Evolutionary conservation across 805 yeast genomes (phyloP).

Genomic region (Jamesozyma piceae): DNA sequence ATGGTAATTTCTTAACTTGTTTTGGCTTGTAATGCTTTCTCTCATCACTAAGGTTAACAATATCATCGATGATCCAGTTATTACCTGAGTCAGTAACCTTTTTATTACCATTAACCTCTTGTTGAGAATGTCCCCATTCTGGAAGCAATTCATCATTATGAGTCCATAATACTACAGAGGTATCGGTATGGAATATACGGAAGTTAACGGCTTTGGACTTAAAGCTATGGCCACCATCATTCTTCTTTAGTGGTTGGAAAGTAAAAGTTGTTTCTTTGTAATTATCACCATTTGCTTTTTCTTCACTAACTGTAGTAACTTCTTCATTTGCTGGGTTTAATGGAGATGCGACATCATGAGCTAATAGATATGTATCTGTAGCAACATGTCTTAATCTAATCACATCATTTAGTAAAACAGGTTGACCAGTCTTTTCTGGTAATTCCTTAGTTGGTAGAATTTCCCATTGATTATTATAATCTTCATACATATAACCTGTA

Average conservation of each 20-base stretch:
- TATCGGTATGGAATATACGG: slow-evolving; percentile 70
- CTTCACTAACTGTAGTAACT: slow-evolving; percentile 63
- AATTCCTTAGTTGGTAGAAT: slow-evolving; percentile 53
- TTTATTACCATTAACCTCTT: slow-evolving; percentile 93
- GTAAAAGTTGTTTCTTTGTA: slow-evolving; percentile 73
- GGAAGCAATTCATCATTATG: slow-evolving; percentile 78
- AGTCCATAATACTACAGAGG: slow-evolving; percentile 91
- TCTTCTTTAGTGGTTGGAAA: slow-evolving; percentile 51
- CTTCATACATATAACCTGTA: slow-evolving; percentile 52
- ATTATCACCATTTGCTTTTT: slow-evolving; percentile 44
- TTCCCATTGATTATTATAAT: slow-evolving; percentile 75
- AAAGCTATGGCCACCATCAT: slow-evolving; percentile 35
- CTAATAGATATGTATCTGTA: slow-evolving; percentile 68
- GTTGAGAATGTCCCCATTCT: slow-evolving; percentile 89
- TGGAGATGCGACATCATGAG: slow-evolving; percentile 97
- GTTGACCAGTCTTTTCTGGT: slow-evolving; percentile 35
- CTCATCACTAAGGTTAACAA: slow-evolving; percentile 52
- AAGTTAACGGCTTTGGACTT: slow-evolving; percentile 64
- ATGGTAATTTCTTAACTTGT: slow-evolving; percentile 52
- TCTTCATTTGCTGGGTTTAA: slow-evolving; percentile 87
- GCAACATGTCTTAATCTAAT: slow-evolving; percentile 73
- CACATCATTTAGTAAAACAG: slow-evolving; percentile 60
- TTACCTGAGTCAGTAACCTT: slow-evolving; percentile 58
- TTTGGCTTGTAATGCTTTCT: slow-evolving; percentile 62
- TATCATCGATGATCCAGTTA: slow-evolving; percentile 67